Percentiles rank a stretch among this genome's conserved stretches.
phyloP scores from a whole-genome alignment of 345 rosid species.

The Linum lewisii region DNA sequence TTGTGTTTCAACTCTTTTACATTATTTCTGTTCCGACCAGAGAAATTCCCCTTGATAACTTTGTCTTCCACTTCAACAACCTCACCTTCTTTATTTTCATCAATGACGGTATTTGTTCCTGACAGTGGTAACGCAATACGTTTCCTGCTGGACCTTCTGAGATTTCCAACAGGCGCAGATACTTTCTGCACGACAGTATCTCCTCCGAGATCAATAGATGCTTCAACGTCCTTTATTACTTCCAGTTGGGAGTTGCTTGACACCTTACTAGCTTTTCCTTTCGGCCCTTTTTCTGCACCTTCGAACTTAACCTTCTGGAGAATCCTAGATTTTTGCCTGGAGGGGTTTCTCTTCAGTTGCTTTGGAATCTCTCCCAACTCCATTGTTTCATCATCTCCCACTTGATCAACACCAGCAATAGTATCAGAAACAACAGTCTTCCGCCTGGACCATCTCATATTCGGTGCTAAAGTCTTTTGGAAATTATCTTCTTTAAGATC shows the following conservation, averaged over 20 bases:
- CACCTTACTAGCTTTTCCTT: background rate
- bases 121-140: too few relatives aligned
- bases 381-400: background rate
- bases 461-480: constrained; percentile 11
- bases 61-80: background rate
- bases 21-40: constrained; percentile 2
- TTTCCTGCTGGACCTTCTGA: background rate
- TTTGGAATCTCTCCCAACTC: background rate
- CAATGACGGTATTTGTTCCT: background rate
- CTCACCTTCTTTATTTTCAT: background rate
- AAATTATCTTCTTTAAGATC: constrained; percentile 7
- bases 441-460: constrained; percentile 23
- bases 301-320: background rate
- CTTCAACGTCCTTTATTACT: background rate
- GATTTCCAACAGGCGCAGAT: background rate
- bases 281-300: background rate
- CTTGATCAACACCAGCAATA: background rate
- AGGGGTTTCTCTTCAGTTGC: background rate
- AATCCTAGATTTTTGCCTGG: background rate
- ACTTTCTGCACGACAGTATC: background rate
- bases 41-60: background rate
- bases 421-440: constrained; percentile 13
- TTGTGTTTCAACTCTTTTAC: constrained; percentile 6
- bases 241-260: background rate
- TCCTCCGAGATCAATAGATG: background rate